Conservation (phyloP, 176 grass and related monocot genomes). For the Pharus latifolius region DNA sequence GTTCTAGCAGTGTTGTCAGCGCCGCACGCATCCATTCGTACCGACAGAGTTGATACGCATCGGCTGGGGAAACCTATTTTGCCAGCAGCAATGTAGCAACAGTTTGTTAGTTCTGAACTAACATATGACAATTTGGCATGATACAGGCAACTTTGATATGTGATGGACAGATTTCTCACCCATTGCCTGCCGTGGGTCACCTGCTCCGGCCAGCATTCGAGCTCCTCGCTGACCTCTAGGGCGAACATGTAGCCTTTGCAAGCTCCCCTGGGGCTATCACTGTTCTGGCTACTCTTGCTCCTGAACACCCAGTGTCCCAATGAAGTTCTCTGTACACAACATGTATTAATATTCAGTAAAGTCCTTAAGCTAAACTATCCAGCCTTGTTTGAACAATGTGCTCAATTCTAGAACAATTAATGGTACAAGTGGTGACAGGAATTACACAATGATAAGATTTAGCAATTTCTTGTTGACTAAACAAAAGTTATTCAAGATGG, state of each 20-base stretch:
- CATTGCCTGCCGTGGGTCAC: constrained; percentile 50
- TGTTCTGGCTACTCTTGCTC: constrained; percentile 78
- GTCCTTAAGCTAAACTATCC: not conserved
- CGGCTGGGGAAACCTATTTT: constrained; percentile 40
- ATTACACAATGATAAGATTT: too few relatives aligned
- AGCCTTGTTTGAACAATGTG: too few relatives aligned
- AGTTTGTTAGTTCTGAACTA: not conserved
- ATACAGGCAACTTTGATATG: not conserved
- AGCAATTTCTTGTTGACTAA: too few relatives aligned
- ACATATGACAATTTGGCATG: not conserved
- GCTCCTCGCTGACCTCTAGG: constrained; percentile 71
- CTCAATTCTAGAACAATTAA: too few relatives aligned
- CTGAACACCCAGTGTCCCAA: constrained; percentile 73
- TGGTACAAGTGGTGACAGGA: too few relatives aligned
- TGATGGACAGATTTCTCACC: constrained; percentile 11
- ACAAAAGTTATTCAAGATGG: too few relatives aligned
- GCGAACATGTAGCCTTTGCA: constrained; percentile 91
- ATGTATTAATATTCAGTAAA: not conserved
- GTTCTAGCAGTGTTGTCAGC: constrained; percentile 41
- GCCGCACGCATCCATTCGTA: constrained; percentile 98
- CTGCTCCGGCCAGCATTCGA: constrained; percentile 67
- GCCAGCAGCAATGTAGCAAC: too few relatives aligned
- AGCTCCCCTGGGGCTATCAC: constrained; percentile 42
- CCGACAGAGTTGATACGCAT: constrained; percentile 58
- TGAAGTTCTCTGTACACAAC: constrained; percentile 28